Base-by-base conservation (phyloP, 768 basidiomycete genomes). In the Mrakia hoshinonis region DNA sequence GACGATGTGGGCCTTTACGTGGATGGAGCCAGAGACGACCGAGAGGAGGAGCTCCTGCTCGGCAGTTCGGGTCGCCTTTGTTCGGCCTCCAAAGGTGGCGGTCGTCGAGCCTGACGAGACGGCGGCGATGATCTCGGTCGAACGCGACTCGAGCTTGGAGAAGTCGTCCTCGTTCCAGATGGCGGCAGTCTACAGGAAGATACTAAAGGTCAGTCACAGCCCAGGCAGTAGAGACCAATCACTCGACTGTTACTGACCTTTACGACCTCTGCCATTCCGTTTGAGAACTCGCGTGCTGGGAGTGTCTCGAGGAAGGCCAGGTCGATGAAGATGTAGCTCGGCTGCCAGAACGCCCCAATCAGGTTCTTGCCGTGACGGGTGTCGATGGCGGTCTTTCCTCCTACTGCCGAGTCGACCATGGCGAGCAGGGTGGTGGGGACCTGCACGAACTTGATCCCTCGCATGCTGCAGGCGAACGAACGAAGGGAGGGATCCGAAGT, bases 381-480 rank as follows among this genome's bases (percentile, higher is more conserved):
- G 78, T 99, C 96, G 73, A 98, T 93, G n/a, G 96, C 95, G 0
- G 96, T 99, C 83, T 97, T 99, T 46, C 96, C 95, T 6, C 96
- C 96, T 54, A 99, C 88, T 73, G 91, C 88, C 0, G 94, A 97
- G 80, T 99, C 96, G 29, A 99, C 96, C 96, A 99, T 99, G 7
- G 94, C 92, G 71, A 99, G 85, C 1, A 99, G 83, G 0, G 94
- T 96, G 0, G 96, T 97, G 0, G 96, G 96, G 68, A 99, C 90
- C 81, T 99, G 96, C 26, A 91, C 88, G 80, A 95, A 90, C 69
- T 89, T 90, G 29, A 98, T 86, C 9, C 96, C 96, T 67, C 96
- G 89, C 96, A 99, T 99, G 82, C 93, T 95, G 74, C 26, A 24
- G 15, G 22, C 36, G 18, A 52, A n/a, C 39, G 66, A 63, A 22